Percentiles rank a stretch among this genome's conserved stretches.
Evolutionary conservation across 768 basidiomycete species (phyloP).

Genomic region (Clathrus columnatus): DNA sequence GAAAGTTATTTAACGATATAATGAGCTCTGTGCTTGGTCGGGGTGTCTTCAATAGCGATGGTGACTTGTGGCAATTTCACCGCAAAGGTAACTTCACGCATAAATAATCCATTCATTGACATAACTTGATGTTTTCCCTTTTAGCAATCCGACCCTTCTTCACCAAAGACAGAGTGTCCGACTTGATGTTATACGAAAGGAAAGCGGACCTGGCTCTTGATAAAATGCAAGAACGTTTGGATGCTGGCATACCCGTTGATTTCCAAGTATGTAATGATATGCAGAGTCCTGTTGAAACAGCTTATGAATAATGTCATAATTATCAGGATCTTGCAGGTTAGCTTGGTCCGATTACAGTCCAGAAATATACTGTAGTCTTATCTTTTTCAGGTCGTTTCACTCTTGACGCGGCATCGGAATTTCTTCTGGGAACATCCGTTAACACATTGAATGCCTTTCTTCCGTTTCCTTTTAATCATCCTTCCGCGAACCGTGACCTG

Average conservation of each 20-base stretch:
- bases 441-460: slow-evolving; percentile 38
- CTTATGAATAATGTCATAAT: background rate
- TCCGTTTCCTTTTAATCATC: slow-evolving; percentile 48
- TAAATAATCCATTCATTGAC: no score
- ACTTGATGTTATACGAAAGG: slow-evolving; percentile 1
- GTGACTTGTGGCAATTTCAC: slow-evolving; percentile 30
- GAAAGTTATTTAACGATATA: slow-evolving; percentile 33
- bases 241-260: slow-evolving; percentile 43
- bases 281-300: no score
- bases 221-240: slow-evolving; percentile 33
- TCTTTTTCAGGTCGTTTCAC: slow-evolving; percentile 56
- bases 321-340: slow-evolving; percentile 9
- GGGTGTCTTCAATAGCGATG: slow-evolving; percentile 71
- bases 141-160: slow-evolving; percentile 5
- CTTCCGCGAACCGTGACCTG: slow-evolving; percentile 15
- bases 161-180: slow-evolving; percentile 7
- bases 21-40: slow-evolving; percentile 52
- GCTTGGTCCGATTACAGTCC: no score
- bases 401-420: slow-evolving; percentile 50
- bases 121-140: no score
- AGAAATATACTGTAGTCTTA: slow-evolving; percentile 20
- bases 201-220: slow-evolving; percentile 24
- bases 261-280: slow-evolving; percentile 36
- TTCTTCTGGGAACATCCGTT: slow-evolving; percentile 44
- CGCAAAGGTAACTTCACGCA: slow-evolving; percentile 8